phyloP scores from a whole-genome alignment of 2,329 filamentous ascomycete genomes.

The Fusarium mundagurra region DNA sequence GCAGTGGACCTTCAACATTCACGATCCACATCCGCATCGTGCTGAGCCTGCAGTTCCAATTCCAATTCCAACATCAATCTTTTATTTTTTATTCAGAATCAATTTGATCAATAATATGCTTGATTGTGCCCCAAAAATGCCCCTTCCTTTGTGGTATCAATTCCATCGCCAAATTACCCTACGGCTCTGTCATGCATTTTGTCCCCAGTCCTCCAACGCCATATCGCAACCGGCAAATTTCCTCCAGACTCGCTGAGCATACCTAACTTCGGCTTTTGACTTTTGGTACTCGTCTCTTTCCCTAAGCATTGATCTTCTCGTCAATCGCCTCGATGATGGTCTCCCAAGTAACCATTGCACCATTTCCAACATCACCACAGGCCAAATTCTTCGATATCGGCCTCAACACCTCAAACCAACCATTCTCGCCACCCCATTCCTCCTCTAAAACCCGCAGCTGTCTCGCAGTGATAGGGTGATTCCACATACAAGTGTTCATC shows the following conservation, averaged over 20 bases:
- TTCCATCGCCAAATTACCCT: not conserved
- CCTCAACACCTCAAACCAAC: constrained; percentile 72
- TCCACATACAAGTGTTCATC: constrained; percentile 94
- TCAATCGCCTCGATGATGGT: constrained; percentile 76
- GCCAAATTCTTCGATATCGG: constrained; percentile 82
- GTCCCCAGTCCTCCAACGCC: not conserved
- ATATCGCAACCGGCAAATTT: too few relatives aligned
- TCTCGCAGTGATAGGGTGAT: constrained; percentile 79
- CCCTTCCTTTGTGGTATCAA: not conserved
- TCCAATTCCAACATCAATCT: not conserved
- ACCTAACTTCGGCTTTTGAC: accelerated
- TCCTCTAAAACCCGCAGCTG: constrained; percentile 76
- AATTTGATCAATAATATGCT: not conserved
- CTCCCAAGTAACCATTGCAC: constrained; percentile 85
- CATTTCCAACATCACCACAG: constrained; percentile 84
- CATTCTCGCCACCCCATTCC: constrained; percentile 72
- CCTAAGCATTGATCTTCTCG: constrained; percentile 51
- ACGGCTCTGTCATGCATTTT: constrained; percentile 2
- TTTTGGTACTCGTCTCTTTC: not conserved
- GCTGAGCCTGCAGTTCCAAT: not conserved
- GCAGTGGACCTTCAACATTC: accelerated
- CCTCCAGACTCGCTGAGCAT: not conserved
- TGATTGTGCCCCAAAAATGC: not conserved
- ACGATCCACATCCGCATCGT: not conserved
- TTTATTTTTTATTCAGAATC: not conserved